These are phyloP conservation scores for Ogataea hybrid DNA, from an alignment of 1,139 yeast genomes.

Conservation along the genomic window DNA sequence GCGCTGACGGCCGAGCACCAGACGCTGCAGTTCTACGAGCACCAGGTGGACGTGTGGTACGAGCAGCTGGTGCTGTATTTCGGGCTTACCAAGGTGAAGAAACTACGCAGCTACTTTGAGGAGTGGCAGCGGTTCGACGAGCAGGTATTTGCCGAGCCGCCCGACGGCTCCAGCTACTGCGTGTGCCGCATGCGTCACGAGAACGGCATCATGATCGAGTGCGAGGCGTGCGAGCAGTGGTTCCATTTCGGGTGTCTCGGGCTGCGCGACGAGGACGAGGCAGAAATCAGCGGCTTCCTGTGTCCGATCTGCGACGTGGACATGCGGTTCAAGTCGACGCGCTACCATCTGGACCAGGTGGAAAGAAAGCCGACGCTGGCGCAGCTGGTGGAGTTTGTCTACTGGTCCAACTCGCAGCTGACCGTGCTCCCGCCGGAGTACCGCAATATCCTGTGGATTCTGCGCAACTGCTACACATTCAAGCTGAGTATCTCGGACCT, in stretches of 20 bases:
- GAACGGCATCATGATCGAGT: constrained; percentile 71
- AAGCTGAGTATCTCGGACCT: constrained; percentile 24
- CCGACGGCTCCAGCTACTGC: constrained; percentile 45
- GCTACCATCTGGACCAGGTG: constrained; percentile 25
- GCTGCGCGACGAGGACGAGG: constrained; percentile 38
- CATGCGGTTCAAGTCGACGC: constrained; percentile 24
- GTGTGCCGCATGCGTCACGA: constrained; percentile 64
- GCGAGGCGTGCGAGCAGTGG: constrained; percentile 81
- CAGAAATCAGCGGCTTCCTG: constrained; percentile 38
- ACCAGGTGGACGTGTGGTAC: constrained; percentile 15
- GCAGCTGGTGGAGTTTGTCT: constrained; percentile 24
- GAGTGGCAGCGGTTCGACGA: constrained; percentile 8
- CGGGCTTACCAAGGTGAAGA: constrained; percentile 9
- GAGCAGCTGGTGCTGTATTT: constrained; percentile 10
- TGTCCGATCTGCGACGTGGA: constrained; percentile 69
- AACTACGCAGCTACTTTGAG: constrained; percentile 13
- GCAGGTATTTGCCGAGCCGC: constrained; percentile 13
- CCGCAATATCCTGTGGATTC: constrained; percentile 29
- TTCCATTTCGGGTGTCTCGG: constrained; percentile 70
- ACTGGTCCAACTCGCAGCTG: constrained; percentile 11
- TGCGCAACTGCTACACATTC: constrained; percentile 25
- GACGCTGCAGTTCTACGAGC: constrained; percentile 8
- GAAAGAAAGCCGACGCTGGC: constrained; percentile 32
- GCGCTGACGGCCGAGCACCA: constrained; percentile 9
- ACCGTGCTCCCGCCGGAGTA: constrained; percentile 15